A percentile compares a stretch with the other conserved stretches of the same genome.
These are phyloP conservation scores for Alnus glutinosa DNA, from an alignment of 306 rosid genomes.

Conservation along the genomic window DNA sequence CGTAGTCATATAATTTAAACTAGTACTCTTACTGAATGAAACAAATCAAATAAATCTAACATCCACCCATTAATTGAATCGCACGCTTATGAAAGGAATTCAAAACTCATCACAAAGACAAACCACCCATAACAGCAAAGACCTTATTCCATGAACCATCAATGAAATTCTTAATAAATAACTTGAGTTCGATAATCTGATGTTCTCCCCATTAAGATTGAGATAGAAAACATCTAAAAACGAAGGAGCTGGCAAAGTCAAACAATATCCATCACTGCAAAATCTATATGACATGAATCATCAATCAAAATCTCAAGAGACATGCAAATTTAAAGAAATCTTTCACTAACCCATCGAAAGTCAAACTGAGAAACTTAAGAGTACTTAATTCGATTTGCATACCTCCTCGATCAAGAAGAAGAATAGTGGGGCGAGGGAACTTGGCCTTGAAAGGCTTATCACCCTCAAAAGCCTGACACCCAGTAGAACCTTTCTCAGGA, in stretches of 20 bases:
- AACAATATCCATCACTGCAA: too few relatives aligned
- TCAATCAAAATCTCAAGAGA: not conserved
- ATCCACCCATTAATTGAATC: not conserved
- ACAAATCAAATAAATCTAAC: not conserved
- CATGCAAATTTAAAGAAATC: not conserved
- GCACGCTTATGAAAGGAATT: constrained; percentile 7
- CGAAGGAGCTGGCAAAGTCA: too few relatives aligned
- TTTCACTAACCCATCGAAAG: not conserved
- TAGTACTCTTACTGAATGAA: not conserved
- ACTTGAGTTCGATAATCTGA: too few relatives aligned
- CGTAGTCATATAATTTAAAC: not conserved
- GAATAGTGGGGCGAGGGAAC: constrained; percentile 47
- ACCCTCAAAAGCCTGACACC: constrained; percentile 65
- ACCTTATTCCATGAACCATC: not conserved
- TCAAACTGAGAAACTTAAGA: not conserved
- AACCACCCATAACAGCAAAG: too few relatives aligned
- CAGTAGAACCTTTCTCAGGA: constrained; percentile 53
- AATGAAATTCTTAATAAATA: not conserved
- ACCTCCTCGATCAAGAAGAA: constrained; percentile 96
- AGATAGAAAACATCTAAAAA: too few relatives aligned
- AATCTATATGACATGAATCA: not conserved
- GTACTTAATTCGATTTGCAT: not conserved
- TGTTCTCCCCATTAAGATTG: too few relatives aligned
- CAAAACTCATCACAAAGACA: not conserved
- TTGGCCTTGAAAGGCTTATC: constrained; percentile 63